A percentile compares a stretch with the other conserved stretches of the same genome.
Conservation (phyloP, 2,329 filamentous ascomycete genomes). For the Dactylellina leptospora region DNA sequence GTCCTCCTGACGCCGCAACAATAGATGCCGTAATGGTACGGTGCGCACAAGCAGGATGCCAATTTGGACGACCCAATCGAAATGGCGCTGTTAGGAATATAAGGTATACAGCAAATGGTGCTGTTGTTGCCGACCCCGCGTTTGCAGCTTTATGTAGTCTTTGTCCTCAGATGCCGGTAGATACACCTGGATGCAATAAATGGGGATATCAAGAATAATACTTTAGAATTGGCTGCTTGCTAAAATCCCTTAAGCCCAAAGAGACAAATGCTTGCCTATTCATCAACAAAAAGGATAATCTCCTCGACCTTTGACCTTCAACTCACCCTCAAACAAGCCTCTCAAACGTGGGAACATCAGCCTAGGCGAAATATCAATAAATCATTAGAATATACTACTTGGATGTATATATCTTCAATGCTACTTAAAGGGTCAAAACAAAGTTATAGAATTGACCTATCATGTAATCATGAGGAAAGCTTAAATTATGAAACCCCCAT, state of each 20-base stretch:
- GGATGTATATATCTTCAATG: not conserved
- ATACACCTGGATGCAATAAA: not conserved
- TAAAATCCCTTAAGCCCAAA: not conserved
- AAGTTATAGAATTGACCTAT: too few relatives aligned
- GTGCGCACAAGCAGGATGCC: conserved; percentile 5
- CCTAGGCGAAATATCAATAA: not conserved
- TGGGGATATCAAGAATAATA: not conserved
- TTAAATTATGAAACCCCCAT: too few relatives aligned
- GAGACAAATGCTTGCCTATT: not conserved
- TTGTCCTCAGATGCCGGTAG: not conserved
- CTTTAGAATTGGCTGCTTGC: not conserved
- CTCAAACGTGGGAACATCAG: too few relatives aligned
- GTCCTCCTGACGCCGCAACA: not conserved
- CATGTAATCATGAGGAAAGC: too few relatives aligned
- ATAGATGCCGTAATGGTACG: conserved; percentile 4
- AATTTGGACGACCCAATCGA: conserved; percentile 2
- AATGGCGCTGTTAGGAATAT: too few relatives aligned
- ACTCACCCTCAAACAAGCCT: not conserved
- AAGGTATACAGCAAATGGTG: too few relatives aligned
- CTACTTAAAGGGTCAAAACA: not conserved
- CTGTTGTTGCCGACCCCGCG: too few relatives aligned
- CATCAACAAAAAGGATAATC: not conserved
- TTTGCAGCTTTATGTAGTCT: not conserved
- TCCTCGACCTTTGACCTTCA: not conserved
- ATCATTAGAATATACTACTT: not conserved